These are phyloP conservation scores for Gleditsia sinensis DNA, from an alignment of 306 rosid genomes.

Conservation along the genomic window DNA sequence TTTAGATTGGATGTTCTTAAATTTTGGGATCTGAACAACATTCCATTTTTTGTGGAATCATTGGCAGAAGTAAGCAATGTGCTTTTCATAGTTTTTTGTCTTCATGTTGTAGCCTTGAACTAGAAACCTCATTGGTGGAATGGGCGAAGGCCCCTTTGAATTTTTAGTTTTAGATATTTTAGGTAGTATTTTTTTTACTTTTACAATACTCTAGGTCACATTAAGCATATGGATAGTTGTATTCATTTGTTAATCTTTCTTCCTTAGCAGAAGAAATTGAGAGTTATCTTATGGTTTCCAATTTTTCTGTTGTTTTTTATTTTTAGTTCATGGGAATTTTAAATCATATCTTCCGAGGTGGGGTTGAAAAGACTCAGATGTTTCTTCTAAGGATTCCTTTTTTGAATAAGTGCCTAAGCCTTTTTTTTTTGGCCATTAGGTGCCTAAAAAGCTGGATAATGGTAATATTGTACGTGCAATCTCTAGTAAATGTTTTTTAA, in stretches of 20 bases:
- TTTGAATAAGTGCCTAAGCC: background rate
- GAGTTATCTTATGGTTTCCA: background rate
- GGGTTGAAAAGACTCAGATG: background rate
- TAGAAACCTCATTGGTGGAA: background rate
- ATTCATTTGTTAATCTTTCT: background rate
- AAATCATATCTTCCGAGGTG: background rate
- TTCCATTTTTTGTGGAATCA: background rate
- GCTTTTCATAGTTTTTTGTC: slow-evolving; percentile 4
- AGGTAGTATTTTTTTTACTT: background rate
- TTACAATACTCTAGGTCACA: background rate
- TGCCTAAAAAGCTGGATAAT: no score
- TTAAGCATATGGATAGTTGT: background rate
- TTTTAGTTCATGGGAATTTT: background rate
- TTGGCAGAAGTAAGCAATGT: background rate
- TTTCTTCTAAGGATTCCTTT: background rate
- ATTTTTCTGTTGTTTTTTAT: no score
- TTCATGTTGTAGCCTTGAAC: background rate
- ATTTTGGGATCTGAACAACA: slow-evolving; percentile 13
- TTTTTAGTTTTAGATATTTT: background rate
- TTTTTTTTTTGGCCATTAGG: no score
- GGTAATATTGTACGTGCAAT: background rate
- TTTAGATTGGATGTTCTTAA: background rate
- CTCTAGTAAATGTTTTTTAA: background rate
- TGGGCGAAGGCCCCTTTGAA: background rate
- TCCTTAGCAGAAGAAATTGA: background rate